Conservation (phyloP, 2,329 filamentous ascomycete species). For the Pseudogymnoascus sp. region DNA sequence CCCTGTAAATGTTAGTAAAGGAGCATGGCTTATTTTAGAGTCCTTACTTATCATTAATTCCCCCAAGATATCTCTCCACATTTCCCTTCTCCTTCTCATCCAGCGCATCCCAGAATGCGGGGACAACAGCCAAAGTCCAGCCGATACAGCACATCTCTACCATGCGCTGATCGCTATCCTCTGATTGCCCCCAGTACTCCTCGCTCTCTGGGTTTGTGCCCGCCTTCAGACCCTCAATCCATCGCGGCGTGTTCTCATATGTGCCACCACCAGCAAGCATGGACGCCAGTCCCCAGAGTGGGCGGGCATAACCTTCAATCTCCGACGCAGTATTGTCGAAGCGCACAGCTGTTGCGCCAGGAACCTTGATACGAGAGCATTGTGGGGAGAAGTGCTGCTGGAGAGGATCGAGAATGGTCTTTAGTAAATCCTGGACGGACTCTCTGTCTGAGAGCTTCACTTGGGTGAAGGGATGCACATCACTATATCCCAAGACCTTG, state of each 20-base stretch:
- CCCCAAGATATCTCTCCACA: constrained; percentile 64
- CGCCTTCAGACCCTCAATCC: constrained; percentile 62
- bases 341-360: constrained; percentile 63
- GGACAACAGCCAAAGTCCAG: constrained; percentile 63
- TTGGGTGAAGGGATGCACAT: constrained; percentile 48
- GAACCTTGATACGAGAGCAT: constrained; percentile 58
- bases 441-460: constrained; percentile 43
- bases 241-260: constrained; percentile 57
- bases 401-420: constrained; percentile 61
- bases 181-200: constrained; percentile 71
- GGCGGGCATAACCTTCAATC: constrained; percentile 67
- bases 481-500: constrained; percentile 42
- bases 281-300: constrained; percentile 67
- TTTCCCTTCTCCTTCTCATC: constrained; percentile 55
- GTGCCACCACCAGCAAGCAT: constrained; percentile 61
- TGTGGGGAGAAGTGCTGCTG: constrained; percentile 63
- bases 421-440: constrained; percentile 55
- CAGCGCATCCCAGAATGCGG: constrained; percentile 44
- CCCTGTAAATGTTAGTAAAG: constrained; percentile 42
- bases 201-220: constrained; percentile 63
- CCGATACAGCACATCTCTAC: constrained; percentile 78
- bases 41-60: constrained; percentile 69
- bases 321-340: constrained; percentile 74
- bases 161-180: constrained; percentile 75
- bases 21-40: constrained; percentile 12